A percentile compares a stretch with the other conserved stretches of the same genome.
These are phyloP conservation scores for Serendipita sp. DNA, from an alignment of 768 basidiomycete species.

Conservation along the genomic window DNA sequence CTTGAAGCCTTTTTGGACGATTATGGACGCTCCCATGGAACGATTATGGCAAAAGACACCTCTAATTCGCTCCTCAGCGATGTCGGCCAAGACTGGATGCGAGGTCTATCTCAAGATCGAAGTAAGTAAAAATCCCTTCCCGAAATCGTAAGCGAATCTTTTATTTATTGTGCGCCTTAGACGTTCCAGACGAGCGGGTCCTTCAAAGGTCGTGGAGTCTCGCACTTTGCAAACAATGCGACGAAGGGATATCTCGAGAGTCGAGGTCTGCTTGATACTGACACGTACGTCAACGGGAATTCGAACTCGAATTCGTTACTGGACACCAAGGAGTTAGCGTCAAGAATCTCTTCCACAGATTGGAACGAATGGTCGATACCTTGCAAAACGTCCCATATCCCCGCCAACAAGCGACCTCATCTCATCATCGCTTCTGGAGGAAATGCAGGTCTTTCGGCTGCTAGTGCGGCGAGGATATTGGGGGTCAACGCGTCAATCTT, in stretches of 20 bases:
- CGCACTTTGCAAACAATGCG: slow-evolving; percentile 38
- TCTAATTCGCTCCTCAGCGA: slow-evolving; percentile 38
- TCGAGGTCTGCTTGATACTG: not conserved
- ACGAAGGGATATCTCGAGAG: slow-evolving; percentile 31
- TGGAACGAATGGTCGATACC: not conserved
- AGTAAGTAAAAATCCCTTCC: slow-evolving; percentile 22
- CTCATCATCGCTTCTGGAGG: slow-evolving; percentile 58
- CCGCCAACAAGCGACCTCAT: slow-evolving; percentile 20
- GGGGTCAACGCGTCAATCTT: slow-evolving; percentile 48
- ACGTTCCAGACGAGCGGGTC: slow-evolving; percentile 57
- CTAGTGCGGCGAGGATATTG: slow-evolving; percentile 40
- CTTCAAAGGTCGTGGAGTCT: slow-evolving; percentile 62
- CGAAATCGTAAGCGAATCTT: not conserved
- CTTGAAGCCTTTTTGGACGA: no score
- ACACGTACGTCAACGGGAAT: no score
- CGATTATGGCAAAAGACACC: slow-evolving; percentile 46
- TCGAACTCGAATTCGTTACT: no score
- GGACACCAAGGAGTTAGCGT: not conserved
- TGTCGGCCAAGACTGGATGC: slow-evolving; percentile 36
- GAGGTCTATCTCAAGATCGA: slow-evolving; percentile 58
- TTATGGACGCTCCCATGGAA: not conserved
- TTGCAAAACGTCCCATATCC: not conserved
- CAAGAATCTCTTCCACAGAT: not conserved
- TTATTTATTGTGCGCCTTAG: slow-evolving; percentile 20
- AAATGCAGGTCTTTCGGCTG: slow-evolving; percentile 64